A percentile compares a stretch with the other conserved stretches of the same genome.
Evolutionary conservation across 371 early-diverging fungal genomes (phyloP).

Genomic region (Syncephalastrum contaminatum): DNA sequence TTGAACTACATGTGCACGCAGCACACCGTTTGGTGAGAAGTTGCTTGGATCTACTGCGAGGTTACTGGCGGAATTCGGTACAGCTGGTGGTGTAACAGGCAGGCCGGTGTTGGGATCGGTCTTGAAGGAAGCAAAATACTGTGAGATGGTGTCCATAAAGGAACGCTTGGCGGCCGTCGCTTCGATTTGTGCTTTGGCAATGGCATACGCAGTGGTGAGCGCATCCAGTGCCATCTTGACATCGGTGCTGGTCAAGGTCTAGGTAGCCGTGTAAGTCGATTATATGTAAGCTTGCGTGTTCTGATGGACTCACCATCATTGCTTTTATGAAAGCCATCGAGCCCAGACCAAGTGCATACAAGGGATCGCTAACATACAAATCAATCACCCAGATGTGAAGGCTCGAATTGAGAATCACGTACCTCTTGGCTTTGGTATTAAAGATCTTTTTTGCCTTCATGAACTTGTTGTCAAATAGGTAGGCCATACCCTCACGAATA

Average conservation of each 20-base stretch:
- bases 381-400: neutral
- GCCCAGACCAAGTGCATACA: slow-evolving; percentile 35
- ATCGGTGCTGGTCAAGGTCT: slow-evolving; percentile 53
- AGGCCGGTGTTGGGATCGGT: slow-evolving; percentile 17
- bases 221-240: slow-evolving; percentile 42
- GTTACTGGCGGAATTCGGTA: slow-evolving; percentile 5
- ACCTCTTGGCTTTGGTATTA: slow-evolving; percentile 19
- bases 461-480: slow-evolving; percentile 50
- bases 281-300: neutral
- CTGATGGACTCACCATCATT: slow-evolving; percentile 31
- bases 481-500: slow-evolving; percentile 37
- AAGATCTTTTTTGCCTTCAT: slow-evolving; percentile 35
- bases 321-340: slow-evolving; percentile 20
- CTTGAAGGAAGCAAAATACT: slow-evolving; percentile 19
- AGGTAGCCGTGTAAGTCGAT: neutral
- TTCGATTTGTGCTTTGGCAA: slow-evolving; percentile 49
- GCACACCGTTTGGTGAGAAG: slow-evolving; percentile 48
- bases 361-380: slow-evolving; percentile 24
- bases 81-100: slow-evolving; percentile 16
- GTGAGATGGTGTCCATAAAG: slow-evolving; percentile 10
- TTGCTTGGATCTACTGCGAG: slow-evolving; percentile 6
- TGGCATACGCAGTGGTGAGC: slow-evolving; percentile 30
- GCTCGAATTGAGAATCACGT: neutral
- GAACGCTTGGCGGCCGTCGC: slow-evolving; percentile 37
- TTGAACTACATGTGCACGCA: slow-evolving; percentile 50